phyloP scores from a whole-genome alignment of 192 early-diverging fungal genomes.

The Backusella psychrophila region DNA sequence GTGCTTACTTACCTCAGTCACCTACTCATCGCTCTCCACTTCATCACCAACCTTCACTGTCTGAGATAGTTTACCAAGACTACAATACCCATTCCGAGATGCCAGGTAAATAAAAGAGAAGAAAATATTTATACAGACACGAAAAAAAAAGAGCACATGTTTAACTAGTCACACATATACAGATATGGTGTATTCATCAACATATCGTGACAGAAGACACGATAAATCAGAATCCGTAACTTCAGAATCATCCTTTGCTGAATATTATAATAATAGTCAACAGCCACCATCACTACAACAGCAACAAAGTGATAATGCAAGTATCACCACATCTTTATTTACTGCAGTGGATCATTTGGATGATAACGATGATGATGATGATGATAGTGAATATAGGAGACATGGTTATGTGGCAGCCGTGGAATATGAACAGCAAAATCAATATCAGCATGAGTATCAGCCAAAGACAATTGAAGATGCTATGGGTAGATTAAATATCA shows the following conservation, averaged over 20 bases:
- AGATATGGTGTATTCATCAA: neutral
- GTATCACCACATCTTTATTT: neutral
- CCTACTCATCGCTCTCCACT: slow-evolving; percentile 9
- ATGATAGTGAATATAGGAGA: neutral
- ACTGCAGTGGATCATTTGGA: slow-evolving; percentile 15
- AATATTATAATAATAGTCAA: neutral
- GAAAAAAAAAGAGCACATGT: neutral
- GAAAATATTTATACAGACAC: neutral
- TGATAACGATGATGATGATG: neutral
- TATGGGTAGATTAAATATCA: neutral
- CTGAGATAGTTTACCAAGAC: slow-evolving; percentile 1
- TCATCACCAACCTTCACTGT: slow-evolving; percentile 11
- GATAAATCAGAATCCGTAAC: neutral
- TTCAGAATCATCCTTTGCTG: neutral
- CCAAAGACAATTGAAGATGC: neutral
- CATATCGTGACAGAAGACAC: neutral
- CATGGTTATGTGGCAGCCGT: neutral
- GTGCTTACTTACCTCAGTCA: neutral
- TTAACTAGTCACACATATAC: neutral
- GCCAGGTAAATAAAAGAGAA: neutral
- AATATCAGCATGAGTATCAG: neutral
- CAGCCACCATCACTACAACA: neutral
- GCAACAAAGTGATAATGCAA: neutral
- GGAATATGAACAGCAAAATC: neutral
- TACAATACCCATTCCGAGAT: neutral